A percentile compares a stretch with the other conserved stretches of the same genome.
Evolutionary conservation across 768 basidiomycete species (phyloP).

Genomic region (Russula foetens): DNA sequence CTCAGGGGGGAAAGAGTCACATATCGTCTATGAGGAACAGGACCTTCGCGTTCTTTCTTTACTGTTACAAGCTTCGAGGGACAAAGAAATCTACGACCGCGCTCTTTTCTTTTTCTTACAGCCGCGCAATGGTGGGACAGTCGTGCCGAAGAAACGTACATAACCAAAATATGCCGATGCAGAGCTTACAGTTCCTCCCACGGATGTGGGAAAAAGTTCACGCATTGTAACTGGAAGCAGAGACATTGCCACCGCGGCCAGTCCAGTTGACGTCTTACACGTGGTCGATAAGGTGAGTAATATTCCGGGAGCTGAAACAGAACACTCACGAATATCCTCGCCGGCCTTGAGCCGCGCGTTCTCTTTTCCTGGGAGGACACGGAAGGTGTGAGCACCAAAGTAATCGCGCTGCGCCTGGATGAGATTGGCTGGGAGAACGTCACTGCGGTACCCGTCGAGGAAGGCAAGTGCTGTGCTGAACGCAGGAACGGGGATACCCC

Average conservation of each 20-base stretch:
- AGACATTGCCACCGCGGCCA: constrained; percentile 92
- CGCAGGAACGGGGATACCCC: constrained; percentile 97
- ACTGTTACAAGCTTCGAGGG: constrained; percentile 1
- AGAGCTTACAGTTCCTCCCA: neutral
- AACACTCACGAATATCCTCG: constrained; percentile 77
- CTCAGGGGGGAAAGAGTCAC: neutral
- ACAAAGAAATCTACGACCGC: constrained; percentile 6
- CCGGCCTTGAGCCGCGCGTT: constrained; percentile 71
- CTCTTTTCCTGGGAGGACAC: constrained; percentile 86
- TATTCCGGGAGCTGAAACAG: neutral
- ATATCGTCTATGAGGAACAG: neutral
- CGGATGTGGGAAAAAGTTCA: constrained; percentile 28
- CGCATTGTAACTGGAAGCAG: constrained; percentile 77
- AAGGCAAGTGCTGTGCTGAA: constrained; percentile 97
- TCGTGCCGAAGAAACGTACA: neutral
- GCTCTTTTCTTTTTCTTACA: constrained; percentile 1
- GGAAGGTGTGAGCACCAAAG: constrained; percentile 99
- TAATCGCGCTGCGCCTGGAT: constrained; percentile 98
- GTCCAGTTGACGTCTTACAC: constrained; percentile 95
- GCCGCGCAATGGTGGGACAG: neutral
- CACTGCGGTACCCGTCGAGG: constrained; percentile 98
- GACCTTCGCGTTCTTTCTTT: neutral
- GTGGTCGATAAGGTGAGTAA: constrained; percentile 7
- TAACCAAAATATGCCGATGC: neutral
- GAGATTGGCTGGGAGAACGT: constrained; percentile 88